Evolutionary conservation across 1,284 basidiomycete species (phyloP), one percentile per base, ranked within the genome.

Genomic region (Cryptococcus floricola): DNA sequence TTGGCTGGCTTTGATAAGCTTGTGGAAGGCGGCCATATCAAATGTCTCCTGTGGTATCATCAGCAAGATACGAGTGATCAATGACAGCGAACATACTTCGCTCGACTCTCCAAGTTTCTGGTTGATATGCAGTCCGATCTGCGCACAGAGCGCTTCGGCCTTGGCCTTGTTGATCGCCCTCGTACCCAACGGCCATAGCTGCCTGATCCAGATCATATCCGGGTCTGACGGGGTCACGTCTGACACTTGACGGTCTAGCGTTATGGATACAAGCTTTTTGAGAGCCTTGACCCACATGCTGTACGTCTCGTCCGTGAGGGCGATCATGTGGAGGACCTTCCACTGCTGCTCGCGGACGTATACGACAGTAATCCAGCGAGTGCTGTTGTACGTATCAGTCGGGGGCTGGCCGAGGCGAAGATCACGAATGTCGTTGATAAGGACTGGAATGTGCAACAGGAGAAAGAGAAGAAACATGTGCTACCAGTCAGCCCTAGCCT

Each of bases 301-400:
- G 67, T 89, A 87, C 0, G 86, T 81, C 25, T 89, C 85, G 49
- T 79, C 77, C 0, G 87, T 86, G 1, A 85, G 80, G 0, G 92
- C 89, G 58, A 98, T 84, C 56, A 97, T 81, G 69, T 98, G 92
- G 13, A 96, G 82, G 0, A 90, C 88, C 79, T 97, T 98, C 84
- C 94, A 97, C 47, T 84, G 83, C 80, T 78, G 90, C 50, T 63
- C 57, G 12, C 73, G 67, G n/a, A 76, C 71, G 56, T 80, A 80
- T 53, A 81, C 79, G 57, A 81, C 71, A 2, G 79, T 78, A 48
- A 80, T 75, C 78, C 80, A 81, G 7, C 76, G 75, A 4, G 74
- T 68, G 52, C 77, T 76, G 56, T 79, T 74, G 28, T 74, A 72
- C 3, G 74, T 23, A 70, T 38, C 87, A 80, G 28, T 90, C 85